Conservation (phyloP, 352 stramenopile genomes). For the Elongisporangium anandrum region DNA sequence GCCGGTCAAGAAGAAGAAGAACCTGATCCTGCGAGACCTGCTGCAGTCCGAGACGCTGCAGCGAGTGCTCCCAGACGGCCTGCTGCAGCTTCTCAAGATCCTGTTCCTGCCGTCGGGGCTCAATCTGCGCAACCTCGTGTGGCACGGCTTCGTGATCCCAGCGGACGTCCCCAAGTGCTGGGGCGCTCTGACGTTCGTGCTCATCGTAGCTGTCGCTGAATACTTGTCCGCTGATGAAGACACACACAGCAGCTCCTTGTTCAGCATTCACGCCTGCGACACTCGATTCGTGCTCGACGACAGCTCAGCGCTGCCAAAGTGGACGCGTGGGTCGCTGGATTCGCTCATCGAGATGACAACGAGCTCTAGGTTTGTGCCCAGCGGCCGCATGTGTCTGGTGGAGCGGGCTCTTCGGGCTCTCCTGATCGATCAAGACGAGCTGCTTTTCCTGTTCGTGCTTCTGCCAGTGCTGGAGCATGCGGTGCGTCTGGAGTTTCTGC, state of each 20-base stretch:
- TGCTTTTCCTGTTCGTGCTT: slow-evolving; percentile 51
- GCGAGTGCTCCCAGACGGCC: slow-evolving; percentile 21
- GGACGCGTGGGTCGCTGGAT: background rate
- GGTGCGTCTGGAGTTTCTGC: slow-evolving; percentile 53
- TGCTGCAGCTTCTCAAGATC: slow-evolving; percentile 43
- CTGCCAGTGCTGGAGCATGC: slow-evolving; percentile 69
- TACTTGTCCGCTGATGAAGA: background rate
- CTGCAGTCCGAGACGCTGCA: slow-evolving; percentile 38
- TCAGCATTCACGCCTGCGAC: slow-evolving; percentile 14
- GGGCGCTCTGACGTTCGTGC: slow-evolving; percentile 36
- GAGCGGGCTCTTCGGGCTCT: slow-evolving; percentile 22
- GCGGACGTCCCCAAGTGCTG: slow-evolving; percentile 54
- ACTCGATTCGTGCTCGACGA: slow-evolving; percentile 27
- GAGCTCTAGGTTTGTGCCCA: slow-evolving; percentile 29
- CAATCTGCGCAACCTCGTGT: slow-evolving; percentile 67
- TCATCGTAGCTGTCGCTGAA: slow-evolving; percentile 31
- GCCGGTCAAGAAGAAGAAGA: slow-evolving; percentile 33
- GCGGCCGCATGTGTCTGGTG: slow-evolving; percentile 30
- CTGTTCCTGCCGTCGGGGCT: slow-evolving; percentile 58
- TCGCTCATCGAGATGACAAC: background rate
- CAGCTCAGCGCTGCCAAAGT: slow-evolving; percentile 3
- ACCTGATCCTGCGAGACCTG: slow-evolving; percentile 65
- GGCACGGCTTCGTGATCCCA: slow-evolving; percentile 59
- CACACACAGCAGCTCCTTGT: slow-evolving; percentile 4
- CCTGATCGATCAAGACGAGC: slow-evolving; percentile 24